phyloP scores from a whole-genome alignment of 2,329 filamentous ascomycete genomes.

The Parastagonospora nodorum region DNA sequence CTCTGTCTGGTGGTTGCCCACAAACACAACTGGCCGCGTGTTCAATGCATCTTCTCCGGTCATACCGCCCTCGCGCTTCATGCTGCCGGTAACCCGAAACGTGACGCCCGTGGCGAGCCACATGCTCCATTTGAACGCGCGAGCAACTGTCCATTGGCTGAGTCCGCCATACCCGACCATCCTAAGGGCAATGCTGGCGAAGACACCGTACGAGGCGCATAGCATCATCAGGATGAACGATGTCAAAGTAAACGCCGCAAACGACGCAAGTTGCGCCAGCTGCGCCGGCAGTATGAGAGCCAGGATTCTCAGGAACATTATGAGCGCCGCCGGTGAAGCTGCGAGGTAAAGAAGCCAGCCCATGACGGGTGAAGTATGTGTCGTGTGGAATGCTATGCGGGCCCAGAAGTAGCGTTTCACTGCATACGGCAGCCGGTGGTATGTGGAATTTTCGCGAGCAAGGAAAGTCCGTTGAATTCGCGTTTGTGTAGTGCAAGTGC shows the following conservation, averaged over 20 bases:
- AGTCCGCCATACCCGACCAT: constrained; percentile 73
- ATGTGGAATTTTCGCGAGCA: too few species aligned
- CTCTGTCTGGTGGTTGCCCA: constrained; percentile 96
- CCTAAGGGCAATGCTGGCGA: constrained; percentile 73
- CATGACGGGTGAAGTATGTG: constrained; percentile 22
- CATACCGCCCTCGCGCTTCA: constrained; percentile 35
- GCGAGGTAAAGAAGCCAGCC: constrained; percentile 39
- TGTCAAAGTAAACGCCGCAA: constrained; percentile 66
- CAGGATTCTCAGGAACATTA: constrained; percentile 36
- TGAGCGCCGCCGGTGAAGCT: constrained; percentile 30
- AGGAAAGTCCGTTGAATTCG: too few species aligned
- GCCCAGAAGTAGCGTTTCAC: neutral
- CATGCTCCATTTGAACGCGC: constrained; percentile 82
- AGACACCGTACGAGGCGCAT: constrained; percentile 72
- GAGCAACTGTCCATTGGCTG: constrained; percentile 82
- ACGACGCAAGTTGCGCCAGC: constrained; percentile 53
- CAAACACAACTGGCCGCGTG: constrained; percentile 79
- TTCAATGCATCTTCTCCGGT: constrained; percentile 40
- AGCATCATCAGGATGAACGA: constrained; percentile 45
- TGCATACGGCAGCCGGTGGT: neutral
- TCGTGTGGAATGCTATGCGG: neutral
- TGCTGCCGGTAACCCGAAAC: constrained; percentile 66
- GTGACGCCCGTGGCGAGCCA: constrained; percentile 73
- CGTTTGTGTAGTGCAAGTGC: too few species aligned
- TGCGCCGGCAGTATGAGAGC: constrained; percentile 35